A percentile compares a stretch with the other conserved stretches of the same genome.
phyloP scores from a whole-genome alignment of 495 filamentous ascomycete genomes.

The Aspergillus hancockii region DNA sequence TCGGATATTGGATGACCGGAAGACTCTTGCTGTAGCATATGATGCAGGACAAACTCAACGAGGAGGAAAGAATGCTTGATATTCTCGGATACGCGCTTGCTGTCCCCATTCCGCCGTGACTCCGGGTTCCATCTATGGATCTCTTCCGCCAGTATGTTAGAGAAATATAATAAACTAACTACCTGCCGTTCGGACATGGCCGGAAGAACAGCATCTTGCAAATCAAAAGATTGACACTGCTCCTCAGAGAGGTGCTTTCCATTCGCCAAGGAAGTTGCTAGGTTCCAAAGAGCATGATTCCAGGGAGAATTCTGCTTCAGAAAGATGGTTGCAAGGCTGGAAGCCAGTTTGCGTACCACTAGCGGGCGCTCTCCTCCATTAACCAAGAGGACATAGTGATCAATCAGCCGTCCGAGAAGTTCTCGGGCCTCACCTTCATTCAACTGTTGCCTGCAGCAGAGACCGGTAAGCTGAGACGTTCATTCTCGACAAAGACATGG shows the following conservation, averaged over 20 bases:
- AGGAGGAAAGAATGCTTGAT: slow-evolving; percentile 40
- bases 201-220: slow-evolving; percentile 44
- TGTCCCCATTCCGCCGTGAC: slow-evolving; percentile 19
- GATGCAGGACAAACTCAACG: slow-evolving; percentile 37
- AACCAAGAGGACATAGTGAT: slow-evolving; percentile 63
- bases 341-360: slow-evolving; percentile 81
- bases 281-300: slow-evolving; percentile 66
- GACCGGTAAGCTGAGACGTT: slow-evolving; percentile 17
- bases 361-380: slow-evolving; percentile 59
- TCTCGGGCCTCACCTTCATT: slow-evolving; percentile 59
- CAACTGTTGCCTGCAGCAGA: slow-evolving; percentile 54
- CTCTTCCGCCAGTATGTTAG: slow-evolving; percentile 72
- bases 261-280: slow-evolving; percentile 61
- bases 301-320: slow-evolving; percentile 69
- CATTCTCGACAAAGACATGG: background rate
- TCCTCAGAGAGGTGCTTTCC: slow-evolving; percentile 53
- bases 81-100: slow-evolving; percentile 31
- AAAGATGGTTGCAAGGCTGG: slow-evolving; percentile 78
- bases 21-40: slow-evolving; percentile 32
- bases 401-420: slow-evolving; percentile 69
- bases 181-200: slow-evolving; percentile 56
- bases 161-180: slow-evolving; percentile 69
- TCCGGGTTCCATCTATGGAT: slow-evolving; percentile 51
- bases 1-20: slow-evolving; percentile 25
- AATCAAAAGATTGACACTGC: slow-evolving; percentile 47